Percentiles rank a stretch among this genome's conserved stretches.
These are phyloP conservation scores for Colletotrichum costaricense DNA, from an alignment of 2,329 filamentous ascomycete species.

Conservation along the genomic window DNA sequence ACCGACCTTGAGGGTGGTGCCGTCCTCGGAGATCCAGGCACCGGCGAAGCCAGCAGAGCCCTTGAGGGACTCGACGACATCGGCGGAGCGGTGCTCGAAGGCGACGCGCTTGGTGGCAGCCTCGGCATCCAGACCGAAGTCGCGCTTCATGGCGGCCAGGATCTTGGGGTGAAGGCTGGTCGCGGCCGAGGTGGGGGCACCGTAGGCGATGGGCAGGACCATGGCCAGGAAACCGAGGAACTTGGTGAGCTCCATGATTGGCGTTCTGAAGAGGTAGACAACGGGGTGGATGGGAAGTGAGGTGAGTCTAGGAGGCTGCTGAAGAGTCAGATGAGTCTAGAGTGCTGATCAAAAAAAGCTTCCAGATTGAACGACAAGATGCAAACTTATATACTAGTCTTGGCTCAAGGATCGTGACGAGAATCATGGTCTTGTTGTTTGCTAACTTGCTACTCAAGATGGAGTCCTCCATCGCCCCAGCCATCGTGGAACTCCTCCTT, in stretches of 20 bases:
- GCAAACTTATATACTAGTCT: conserved; percentile 10
- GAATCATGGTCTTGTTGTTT: not conserved
- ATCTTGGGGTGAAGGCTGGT: conserved; percentile 52
- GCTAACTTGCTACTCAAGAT: not conserved
- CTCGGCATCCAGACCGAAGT: conserved; percentile 51
- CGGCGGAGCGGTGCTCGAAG: conserved; percentile 48
- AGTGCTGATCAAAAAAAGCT: not conserved
- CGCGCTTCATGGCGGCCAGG: conserved; percentile 55
- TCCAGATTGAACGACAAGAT: not conserved
- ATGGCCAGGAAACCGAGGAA: conserved; percentile 51
- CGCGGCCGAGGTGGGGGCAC: conserved; percentile 49
- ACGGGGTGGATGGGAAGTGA: conserved; percentile 9
- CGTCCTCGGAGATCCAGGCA: conserved; percentile 51
- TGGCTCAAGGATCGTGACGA: conserved; percentile 3
- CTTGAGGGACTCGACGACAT: conserved; percentile 50
- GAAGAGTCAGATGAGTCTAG: conserved; percentile 6
- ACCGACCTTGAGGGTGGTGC: conserved; percentile 47
- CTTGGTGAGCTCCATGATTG: conserved; percentile 50
- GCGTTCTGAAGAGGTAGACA: conserved; percentile 38
- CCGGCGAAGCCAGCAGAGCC: conserved; percentile 49
- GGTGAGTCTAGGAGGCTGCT: conserved; percentile 13
- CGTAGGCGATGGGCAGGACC: conserved; percentile 52
- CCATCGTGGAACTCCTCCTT: conserved; percentile 15
- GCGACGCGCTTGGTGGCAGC: conserved; percentile 51
- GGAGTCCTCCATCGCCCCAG: not conserved